A percentile compares a stretch with the other conserved stretches of the same genome.
These are phyloP conservation scores for Russula virescens DNA, from an alignment of 768 basidiomycete genomes.

Conservation along the genomic window DNA sequence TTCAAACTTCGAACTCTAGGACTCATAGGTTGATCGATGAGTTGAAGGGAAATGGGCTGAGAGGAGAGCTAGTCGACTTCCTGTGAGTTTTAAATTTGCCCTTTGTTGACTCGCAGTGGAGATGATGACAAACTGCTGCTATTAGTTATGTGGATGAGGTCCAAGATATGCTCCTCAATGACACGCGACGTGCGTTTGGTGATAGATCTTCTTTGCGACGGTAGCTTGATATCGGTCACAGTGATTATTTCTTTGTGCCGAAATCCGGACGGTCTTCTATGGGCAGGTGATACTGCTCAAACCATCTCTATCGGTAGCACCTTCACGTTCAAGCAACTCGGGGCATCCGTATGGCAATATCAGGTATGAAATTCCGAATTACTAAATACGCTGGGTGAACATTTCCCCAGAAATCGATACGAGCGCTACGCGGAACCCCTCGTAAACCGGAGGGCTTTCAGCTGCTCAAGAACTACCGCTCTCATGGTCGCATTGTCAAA, in stretches of 20 bases:
- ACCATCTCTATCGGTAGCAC: slow-evolving; percentile 69
- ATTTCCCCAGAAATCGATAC: not conserved
- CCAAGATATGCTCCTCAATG: slow-evolving; percentile 66
- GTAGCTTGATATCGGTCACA: slow-evolving; percentile 26
- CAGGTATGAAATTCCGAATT: slow-evolving; percentile 41
- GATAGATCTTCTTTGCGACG: not conserved
- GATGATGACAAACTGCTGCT: not conserved
- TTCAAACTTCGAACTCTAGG: slow-evolving; percentile 33
- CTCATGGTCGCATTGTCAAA: slow-evolving; percentile 68
- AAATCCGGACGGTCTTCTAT: slow-evolving; percentile 64
- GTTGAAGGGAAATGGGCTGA: slow-evolving; percentile 31
- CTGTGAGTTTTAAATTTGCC: slow-evolving; percentile 38
- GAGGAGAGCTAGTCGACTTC: slow-evolving; percentile 45
- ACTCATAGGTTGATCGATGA: slow-evolving; percentile 45
- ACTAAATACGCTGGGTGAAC: not conserved
- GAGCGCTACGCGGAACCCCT: slow-evolving; percentile 18
- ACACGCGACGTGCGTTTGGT: slow-evolving; percentile 44
- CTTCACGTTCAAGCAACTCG: slow-evolving; percentile 67
- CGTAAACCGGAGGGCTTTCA: slow-evolving; percentile 43
- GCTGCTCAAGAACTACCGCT: slow-evolving; percentile 60
- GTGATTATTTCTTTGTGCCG: slow-evolving; percentile 58
- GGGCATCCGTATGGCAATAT: slow-evolving; percentile 55
- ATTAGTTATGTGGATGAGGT: slow-evolving; percentile 66
- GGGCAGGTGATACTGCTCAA: slow-evolving; percentile 79
- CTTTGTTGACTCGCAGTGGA: not conserved